These are phyloP conservation scores for Coprinopsis cinerea DNA, from an alignment of 768 basidiomycete species.

Conservation along the genomic window DNA sequence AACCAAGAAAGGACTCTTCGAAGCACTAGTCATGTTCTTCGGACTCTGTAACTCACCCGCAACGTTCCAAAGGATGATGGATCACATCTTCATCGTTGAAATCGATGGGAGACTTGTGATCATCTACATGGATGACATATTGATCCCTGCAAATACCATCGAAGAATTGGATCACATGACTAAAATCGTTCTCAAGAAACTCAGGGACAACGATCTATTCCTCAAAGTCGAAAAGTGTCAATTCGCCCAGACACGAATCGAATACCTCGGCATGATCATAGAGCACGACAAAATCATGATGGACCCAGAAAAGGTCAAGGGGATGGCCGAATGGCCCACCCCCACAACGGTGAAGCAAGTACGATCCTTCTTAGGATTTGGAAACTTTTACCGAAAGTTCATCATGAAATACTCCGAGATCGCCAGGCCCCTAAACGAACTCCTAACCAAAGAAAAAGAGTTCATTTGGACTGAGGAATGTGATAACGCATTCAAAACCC, in stretches of 20 bases:
- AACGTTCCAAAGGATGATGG: slow-evolving; percentile 11
- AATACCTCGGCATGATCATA: too few relatives aligned
- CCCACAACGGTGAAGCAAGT: slow-evolving; percentile 25
- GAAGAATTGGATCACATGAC: slow-evolving; percentile 5
- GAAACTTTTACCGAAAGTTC: slow-evolving; percentile 40
- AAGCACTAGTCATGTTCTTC: slow-evolving; percentile 10
- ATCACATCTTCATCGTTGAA: neutral
- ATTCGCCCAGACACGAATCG: too few relatives aligned
- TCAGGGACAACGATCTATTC: too few relatives aligned
- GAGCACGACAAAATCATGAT: too few relatives aligned
- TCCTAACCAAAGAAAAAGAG: slow-evolving; percentile 21
- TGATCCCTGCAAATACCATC: slow-evolving; percentile 18
- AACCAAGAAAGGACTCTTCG: slow-evolving; percentile 3
- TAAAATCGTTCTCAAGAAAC: too few relatives aligned
- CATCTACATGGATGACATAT: slow-evolving; percentile 36
- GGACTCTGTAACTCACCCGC: slow-evolving; percentile 10
- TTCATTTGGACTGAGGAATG: too few relatives aligned
- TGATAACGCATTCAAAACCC: too few relatives aligned
- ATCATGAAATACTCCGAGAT: slow-evolving; percentile 30
- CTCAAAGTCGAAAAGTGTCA: too few relatives aligned
- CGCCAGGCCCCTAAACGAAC: slow-evolving; percentile 20
- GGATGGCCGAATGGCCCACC: too few relatives aligned
- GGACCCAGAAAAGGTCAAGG: too few relatives aligned
- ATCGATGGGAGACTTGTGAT: slow-evolving; percentile 20
- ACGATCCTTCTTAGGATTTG: slow-evolving; percentile 38